Conservation (phyloP, 139 green algal species). For the Deuterostichococcus epilithicus region DNA sequence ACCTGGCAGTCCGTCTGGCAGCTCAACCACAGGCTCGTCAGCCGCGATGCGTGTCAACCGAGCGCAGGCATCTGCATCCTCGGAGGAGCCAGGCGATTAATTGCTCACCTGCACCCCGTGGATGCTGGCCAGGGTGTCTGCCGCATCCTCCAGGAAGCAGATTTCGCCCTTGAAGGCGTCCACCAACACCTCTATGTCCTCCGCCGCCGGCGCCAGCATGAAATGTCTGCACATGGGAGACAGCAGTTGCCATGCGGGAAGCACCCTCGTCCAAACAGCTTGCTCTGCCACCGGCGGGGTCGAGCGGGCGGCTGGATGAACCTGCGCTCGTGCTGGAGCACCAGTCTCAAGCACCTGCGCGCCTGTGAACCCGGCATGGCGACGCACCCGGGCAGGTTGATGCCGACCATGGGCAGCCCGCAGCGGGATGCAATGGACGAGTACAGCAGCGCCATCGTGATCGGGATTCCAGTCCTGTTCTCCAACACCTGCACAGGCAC, state of each 20-base stretch:
- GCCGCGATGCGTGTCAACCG: too few relatives aligned
- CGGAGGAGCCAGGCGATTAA: not conserved
- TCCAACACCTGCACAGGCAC: not conserved
- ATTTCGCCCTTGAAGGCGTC: conserved; percentile 29
- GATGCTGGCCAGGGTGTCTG: conserved; percentile 20
- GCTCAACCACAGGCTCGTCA: too few relatives aligned
- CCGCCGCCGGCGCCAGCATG: conserved; percentile 27
- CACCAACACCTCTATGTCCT: not conserved
- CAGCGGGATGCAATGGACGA: conserved; percentile 26
- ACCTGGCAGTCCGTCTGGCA: too few relatives aligned
- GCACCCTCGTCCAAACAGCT: too few relatives aligned
- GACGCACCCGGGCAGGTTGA: conserved; percentile 31
- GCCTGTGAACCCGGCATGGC: too few relatives aligned
- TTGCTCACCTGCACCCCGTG: not conserved
- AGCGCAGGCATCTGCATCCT: too few relatives aligned
- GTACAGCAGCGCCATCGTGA: conserved; percentile 41
- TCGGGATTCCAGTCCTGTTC: conserved; percentile 33
- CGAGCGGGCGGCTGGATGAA: too few relatives aligned
- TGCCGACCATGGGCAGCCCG: conserved; percentile 26
- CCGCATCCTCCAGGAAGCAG: conserved; percentile 29
- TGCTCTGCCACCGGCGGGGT: too few relatives aligned
- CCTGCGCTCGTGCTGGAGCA: too few relatives aligned
- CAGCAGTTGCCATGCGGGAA: too few relatives aligned
- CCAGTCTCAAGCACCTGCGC: too few relatives aligned
- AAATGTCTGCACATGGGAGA: conserved; percentile 19